Base-by-base conservation (phyloP, 2,329 filamentous ascomycete species). In the Penicillium griseofulvum region DNA sequence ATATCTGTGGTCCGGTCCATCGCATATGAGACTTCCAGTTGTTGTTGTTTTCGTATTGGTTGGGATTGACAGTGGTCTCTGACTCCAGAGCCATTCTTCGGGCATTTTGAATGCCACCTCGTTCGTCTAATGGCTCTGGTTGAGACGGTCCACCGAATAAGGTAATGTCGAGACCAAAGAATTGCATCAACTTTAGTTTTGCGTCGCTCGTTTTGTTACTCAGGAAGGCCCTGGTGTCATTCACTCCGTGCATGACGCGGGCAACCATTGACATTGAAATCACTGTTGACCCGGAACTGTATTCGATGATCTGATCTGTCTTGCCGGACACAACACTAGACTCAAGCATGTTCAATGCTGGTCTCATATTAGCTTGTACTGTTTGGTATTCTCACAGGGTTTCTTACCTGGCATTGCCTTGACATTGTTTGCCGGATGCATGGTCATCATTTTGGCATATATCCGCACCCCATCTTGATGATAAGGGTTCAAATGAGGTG, bases 401-500 rank as follows among this genome's bases (percentile, higher is more conserved):
- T 16, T 22, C 2, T 58, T 62, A 67, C 66, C 70, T 61, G 84
- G 84, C 70, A 87, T 78, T 2, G 81, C 78, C 65, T 87, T 87
- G 60, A 87, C 84, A 45, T 87, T 87, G 57, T 87, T 83, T 4
- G 83, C 82, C 0, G 85, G 84, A 62, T 84, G 82, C 75, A 82
- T 81, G 2, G 82, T 83, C 79, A 87, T 81, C 82, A 87, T 83
- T 71, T 87, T 87, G 36, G 84, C 84, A 59, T 85, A 86, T 49
- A 87, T 84, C 11, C 82, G 78, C 5, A 87, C 80, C 4, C 82
- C 81, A 79, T 86, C 78, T 26, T 77, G 59, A 19, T 78, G 74
- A 58, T 80, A 83, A 2, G 83, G 83, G 55, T 87, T 87, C 33
- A 87, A 72, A 11, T 70, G 71, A 16, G 76, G 74, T 0, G 84